Percentiles rank a stretch among this genome's conserved stretches.
Conservation (phyloP, 805 yeast species). For the Kluyveromyces dobzhanskii region DNA sequence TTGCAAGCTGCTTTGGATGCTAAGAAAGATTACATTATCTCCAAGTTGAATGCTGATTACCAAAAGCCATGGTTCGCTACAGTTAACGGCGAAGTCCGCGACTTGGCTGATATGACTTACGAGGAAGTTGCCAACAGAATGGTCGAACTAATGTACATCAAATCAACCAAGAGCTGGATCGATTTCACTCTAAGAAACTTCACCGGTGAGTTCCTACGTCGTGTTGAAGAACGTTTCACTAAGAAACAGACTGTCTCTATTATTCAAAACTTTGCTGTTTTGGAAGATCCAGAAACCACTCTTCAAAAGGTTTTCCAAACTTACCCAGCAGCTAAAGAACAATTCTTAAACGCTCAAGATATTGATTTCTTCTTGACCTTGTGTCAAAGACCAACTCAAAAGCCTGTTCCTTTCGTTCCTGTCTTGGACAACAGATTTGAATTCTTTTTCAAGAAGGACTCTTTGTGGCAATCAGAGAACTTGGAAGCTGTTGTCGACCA, state of each 20-base stretch:
- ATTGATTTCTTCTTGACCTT: slow-evolving; percentile 82
- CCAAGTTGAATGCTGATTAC: slow-evolving; percentile 83
- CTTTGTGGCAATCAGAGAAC: slow-evolving; percentile 98
- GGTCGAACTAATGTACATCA: slow-evolving; percentile 81
- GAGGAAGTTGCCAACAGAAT: slow-evolving; percentile 81
- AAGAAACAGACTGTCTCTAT: slow-evolving; percentile 49
- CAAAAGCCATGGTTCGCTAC: slow-evolving; percentile 98
- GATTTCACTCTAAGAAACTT: slow-evolving; percentile 80
- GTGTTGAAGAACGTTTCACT: slow-evolving; percentile 95
- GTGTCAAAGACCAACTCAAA: slow-evolving; percentile 77
- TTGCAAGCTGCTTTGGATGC: slow-evolving; percentile 70
- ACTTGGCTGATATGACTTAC: slow-evolving; percentile 92
- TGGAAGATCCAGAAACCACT: slow-evolving; percentile 57
- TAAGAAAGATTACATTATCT: slow-evolving; percentile 81
- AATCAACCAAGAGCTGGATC: slow-evolving; percentile 76
- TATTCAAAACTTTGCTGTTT: slow-evolving; percentile 62
- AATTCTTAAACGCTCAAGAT: slow-evolving; percentile 91
- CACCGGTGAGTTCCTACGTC: slow-evolving; percentile 76
- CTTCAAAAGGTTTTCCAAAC: slow-evolving; percentile 52
- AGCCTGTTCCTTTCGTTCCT: slow-evolving; percentile 98
- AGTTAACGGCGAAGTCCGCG: slow-evolving; percentile 65
- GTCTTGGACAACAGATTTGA: slow-evolving; percentile 90
- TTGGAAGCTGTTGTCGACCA: slow-evolving; percentile 91
- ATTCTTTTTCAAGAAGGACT: slow-evolving; percentile 95
- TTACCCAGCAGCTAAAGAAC: slow-evolving; percentile 69